Evolutionary conservation across 257 asterid species (phyloP).

Genomic region (Nicotiana tabacum): DNA sequence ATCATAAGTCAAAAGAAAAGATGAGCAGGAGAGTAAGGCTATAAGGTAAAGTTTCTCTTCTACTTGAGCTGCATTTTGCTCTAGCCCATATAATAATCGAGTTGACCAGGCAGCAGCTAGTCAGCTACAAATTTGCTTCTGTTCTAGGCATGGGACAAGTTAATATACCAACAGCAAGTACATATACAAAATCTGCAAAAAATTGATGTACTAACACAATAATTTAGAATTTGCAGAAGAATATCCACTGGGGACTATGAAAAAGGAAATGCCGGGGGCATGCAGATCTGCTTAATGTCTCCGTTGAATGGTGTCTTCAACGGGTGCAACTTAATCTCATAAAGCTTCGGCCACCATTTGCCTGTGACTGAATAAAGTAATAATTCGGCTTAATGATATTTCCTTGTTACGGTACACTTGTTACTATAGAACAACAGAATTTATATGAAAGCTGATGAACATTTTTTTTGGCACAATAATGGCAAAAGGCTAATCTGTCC

Average conservation of each 20-base stretch:
- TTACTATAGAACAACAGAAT: background rate
- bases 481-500: too few species aligned
- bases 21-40: background rate
- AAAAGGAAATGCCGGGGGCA: conserved; percentile 11
- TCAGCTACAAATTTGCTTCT: background rate
- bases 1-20: background rate
- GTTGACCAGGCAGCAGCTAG: background rate
- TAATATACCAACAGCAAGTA: background rate
- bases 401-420: background rate
- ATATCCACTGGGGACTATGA: background rate
- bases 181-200: background rate
- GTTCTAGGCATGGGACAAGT: background rate
- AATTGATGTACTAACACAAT: background rate
- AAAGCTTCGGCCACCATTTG: conserved; percentile 43
- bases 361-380: conserved; percentile 31
- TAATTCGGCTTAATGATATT: background rate
- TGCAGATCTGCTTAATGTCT: conserved; percentile 27
- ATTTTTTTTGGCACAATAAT: too few species aligned
- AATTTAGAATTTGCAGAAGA: background rate
- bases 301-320: conserved; percentile 25
- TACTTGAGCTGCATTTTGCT: background rate
- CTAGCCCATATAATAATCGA: background rate
- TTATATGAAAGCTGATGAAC: background rate
- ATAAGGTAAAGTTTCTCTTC: background rate
- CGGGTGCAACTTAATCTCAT: conserved; percentile 31